phyloP scores from a whole-genome alignment of 2,329 filamentous ascomycete species.

The Cryphonectria nitschkei region DNA sequence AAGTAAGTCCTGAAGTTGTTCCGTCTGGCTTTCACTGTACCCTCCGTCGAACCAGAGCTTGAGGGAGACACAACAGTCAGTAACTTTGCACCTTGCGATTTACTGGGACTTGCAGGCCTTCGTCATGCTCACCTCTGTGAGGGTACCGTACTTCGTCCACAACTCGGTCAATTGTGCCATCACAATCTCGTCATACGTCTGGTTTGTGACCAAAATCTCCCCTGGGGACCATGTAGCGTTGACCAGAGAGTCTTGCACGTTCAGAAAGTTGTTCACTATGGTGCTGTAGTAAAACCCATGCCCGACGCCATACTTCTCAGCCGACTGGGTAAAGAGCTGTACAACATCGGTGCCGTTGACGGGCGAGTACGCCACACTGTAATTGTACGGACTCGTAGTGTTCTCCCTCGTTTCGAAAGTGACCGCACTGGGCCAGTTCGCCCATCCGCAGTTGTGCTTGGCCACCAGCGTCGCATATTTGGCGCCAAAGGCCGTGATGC shows the following conservation, averaged over 20 bases:
- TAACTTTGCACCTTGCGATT: not conserved
- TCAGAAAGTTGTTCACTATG: constrained; percentile 38
- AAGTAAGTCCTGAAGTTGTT: constrained; percentile 31
- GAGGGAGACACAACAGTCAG: not conserved
- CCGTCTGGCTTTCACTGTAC: constrained; percentile 32
- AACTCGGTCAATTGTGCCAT: constrained; percentile 34
- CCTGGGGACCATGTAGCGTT: constrained; percentile 27
- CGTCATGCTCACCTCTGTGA: constrained; percentile 32
- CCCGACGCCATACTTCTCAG: constrained; percentile 34
- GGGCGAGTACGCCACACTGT: constrained; percentile 36
- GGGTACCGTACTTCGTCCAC: constrained; percentile 33
- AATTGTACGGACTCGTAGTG: constrained; percentile 35
- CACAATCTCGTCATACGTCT: constrained; percentile 35
- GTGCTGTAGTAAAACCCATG: constrained; percentile 39
- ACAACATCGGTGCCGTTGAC: constrained; percentile 34
- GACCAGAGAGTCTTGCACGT: constrained; percentile 33
- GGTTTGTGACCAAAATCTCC: constrained; percentile 33
- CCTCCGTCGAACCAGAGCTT: constrained; percentile 38
- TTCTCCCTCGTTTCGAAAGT: constrained; percentile 34
- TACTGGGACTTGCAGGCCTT: no score
- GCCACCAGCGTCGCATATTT: constrained; percentile 38
- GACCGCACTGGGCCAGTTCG: constrained; percentile 37
- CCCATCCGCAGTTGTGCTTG: constrained; percentile 39
- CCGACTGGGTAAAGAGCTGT: constrained; percentile 33
- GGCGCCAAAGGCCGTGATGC: constrained; percentile 34